Conservation (phyloP, 1,284 basidiomycete species). For the Ganoderma boninense region DNA sequence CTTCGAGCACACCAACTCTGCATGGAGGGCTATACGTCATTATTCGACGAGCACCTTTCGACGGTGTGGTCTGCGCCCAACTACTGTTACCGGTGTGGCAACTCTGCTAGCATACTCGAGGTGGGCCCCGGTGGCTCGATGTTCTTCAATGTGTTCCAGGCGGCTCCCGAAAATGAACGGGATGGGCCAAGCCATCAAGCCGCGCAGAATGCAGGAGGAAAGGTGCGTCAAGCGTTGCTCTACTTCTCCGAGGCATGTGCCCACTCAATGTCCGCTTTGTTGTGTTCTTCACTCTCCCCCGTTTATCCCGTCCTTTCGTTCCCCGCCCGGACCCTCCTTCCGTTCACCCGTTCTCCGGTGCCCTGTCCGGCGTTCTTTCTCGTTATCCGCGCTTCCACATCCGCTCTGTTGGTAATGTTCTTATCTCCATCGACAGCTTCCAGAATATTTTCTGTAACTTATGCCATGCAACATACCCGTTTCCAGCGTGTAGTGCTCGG, state of each 20-base stretch:
- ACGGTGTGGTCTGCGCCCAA: constrained; percentile 99
- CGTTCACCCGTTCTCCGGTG: constrained; percentile 1
- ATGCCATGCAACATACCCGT: constrained; percentile 30
- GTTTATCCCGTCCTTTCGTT: constrained; percentile 4
- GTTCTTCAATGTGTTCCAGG: constrained; percentile 99
- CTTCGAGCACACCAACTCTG: constrained; percentile 98
- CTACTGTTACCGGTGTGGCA: constrained; percentile 98
- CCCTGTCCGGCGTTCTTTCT: background rate
- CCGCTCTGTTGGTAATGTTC: constrained; percentile 4
- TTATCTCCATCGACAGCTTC: constrained; percentile 51
- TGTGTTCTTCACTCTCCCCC: background rate
- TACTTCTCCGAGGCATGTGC: constrained; percentile 11
- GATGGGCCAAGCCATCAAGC: constrained; percentile 82
- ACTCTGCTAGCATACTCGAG: constrained; percentile 96
- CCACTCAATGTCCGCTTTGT: constrained; percentile 16
- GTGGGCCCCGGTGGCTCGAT: constrained; percentile 90
- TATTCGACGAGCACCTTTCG: constrained; percentile 94
- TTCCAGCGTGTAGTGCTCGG: constrained; percentile 19
- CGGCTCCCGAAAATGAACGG: constrained; percentile 96
- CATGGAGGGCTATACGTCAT: constrained; percentile 97
- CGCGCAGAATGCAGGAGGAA: constrained; percentile 71
- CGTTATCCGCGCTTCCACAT: background rate
- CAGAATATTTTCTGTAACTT: constrained; percentile 74
- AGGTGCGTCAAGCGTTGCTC: constrained; percentile 52
- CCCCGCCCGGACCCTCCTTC: background rate